Base-by-base conservation (phyloP, 108 stramenopile species). In the Phaeodactylum tricornutum region DNA sequence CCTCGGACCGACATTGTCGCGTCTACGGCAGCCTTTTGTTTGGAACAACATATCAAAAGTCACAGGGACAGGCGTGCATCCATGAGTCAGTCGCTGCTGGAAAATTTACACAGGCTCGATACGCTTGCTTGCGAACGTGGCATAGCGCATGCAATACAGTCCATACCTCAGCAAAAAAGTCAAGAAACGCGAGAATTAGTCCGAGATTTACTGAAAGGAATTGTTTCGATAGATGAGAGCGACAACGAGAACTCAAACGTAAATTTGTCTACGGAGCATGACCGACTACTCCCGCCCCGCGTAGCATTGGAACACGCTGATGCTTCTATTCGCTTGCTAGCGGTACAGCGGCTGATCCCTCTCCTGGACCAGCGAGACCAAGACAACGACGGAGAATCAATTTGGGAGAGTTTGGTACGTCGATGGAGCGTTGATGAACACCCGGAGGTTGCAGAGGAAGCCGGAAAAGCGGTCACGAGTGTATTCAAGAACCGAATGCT, bases 301-400 rank as follows among this genome's bases (percentile, higher is more conserved):
- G 74, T 85, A 4, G 83, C 81, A 32, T 47, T 90, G 14, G 83
- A 90, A 32, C 76, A 85, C 48, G 68, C 83, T 7, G 69, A 78
- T 49, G 50, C 63, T 6, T 32, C 59, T 7, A 55, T 85, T 22
- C 78, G 87, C 12, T 55, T 81, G 9, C 55, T 73, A 32, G 75
- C 87, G 12, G 66, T 85, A 7, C 38, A 50, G 23, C 48, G 66
- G 16, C n/a, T n/a, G n/a, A n/a, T n/a, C n/a, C n/a, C n/a, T n/a
- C 53, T 85, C 6, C 27, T 71, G 14, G 41, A 63, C 21, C 26
- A 44, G 32, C 39, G 53, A 7, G 55, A 59, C 24, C 45, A 49
- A 9, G 55, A 55, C 19, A 50, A 38, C 3, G 16, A 48, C 21
- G 66, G 58, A 45, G 57, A 65, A 15, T 52, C 67, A 23, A 39